A percentile compares a stretch with the other conserved stretches of the same genome.
phyloP scores from a whole-genome alignment of 768 basidiomycete species.

The Solioccasus polychromus region DNA sequence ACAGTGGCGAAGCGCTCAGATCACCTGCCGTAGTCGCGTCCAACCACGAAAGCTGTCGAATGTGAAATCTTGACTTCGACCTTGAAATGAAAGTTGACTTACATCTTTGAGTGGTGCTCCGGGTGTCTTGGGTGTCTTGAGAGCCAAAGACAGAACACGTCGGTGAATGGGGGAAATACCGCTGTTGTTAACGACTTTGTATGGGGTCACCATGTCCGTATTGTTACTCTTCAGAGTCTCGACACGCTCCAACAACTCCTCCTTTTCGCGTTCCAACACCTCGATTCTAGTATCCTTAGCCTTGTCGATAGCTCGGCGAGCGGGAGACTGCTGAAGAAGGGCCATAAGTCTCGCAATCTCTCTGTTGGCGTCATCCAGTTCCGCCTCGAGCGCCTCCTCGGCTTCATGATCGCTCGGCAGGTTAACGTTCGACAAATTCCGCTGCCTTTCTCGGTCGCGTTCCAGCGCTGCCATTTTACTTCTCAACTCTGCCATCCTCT shows the following conservation, averaged over 20 bases:
- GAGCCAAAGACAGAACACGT: constrained; percentile 64
- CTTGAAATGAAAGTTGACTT: constrained; percentile 23
- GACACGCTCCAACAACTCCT: constrained; percentile 71
- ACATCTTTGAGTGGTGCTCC: constrained; percentile 79
- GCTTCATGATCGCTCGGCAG: constrained; percentile 47
- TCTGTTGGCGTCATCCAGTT: constrained; percentile 72
- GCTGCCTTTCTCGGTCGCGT: constrained; percentile 48
- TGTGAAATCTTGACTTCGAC: constrained; percentile 6
- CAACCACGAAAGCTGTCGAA: constrained; percentile 65
- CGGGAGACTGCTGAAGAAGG: constrained; percentile 67
- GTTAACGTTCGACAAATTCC: constrained; percentile 20
- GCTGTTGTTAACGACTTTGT: constrained; percentile 49
- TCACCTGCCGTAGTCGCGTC: constrained; percentile 56
- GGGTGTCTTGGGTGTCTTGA: constrained; percentile 72
- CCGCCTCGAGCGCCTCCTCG: constrained; percentile 62
- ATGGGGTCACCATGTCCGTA: constrained; percentile 55
- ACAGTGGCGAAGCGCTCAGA: constrained; percentile 54
- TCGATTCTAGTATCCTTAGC: constrained; percentile 76
- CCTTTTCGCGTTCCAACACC: constrained; percentile 72
- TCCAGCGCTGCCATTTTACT: constrained; percentile 53
- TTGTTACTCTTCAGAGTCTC: constrained; percentile 52
- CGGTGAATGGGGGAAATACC: constrained; percentile 78
- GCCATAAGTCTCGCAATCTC: constrained; percentile 72
- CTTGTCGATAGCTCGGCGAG: constrained; percentile 72
- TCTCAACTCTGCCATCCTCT: constrained; percentile 48